Conservation (phyloP, 306 rosid genomes). For the Lathyrus sativus region DNA sequence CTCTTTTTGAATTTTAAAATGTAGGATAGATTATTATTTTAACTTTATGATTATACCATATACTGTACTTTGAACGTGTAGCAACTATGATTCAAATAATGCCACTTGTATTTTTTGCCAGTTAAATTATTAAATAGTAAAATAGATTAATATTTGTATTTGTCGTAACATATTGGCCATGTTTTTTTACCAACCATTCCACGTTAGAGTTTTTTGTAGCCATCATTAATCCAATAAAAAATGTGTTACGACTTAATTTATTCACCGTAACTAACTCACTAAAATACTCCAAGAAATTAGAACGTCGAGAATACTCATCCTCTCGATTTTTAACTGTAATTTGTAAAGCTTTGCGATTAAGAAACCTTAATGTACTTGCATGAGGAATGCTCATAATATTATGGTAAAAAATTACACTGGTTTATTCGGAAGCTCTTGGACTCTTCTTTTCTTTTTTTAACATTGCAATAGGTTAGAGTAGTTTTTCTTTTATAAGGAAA, state of each 20-base stretch:
- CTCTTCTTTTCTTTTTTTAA: too few relatives aligned
- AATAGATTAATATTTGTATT: not conserved
- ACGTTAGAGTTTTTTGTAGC: not conserved
- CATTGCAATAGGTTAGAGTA: too few relatives aligned
- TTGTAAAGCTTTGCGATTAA: slow-evolving; percentile 34
- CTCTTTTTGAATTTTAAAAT: too few relatives aligned
- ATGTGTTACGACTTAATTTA: slow-evolving; percentile 23
- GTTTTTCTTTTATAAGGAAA: too few relatives aligned
- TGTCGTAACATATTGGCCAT: slow-evolving; percentile 17
- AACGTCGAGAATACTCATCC: slow-evolving; percentile 37
- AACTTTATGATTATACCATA: too few relatives aligned
- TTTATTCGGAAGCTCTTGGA: too few relatives aligned
- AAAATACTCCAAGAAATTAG: not conserved
- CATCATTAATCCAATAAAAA: slow-evolving; percentile 27
- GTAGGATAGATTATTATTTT: too few relatives aligned
- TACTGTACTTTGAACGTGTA: slow-evolving; percentile 10
- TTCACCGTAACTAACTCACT: slow-evolving; percentile 19
- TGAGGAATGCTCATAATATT: too few relatives aligned
- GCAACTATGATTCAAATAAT: slow-evolving; percentile 22
- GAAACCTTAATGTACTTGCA: slow-evolving; percentile 1
- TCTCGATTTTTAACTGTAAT: not conserved
- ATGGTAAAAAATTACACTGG: too few relatives aligned
- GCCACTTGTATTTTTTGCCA: not conserved
- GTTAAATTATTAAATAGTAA: not conserved
- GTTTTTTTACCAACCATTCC: slow-evolving; percentile 19